Base-by-base conservation (phyloP, 768 basidiomycete species). In the Rhizopogon salebrosus region DNA sequence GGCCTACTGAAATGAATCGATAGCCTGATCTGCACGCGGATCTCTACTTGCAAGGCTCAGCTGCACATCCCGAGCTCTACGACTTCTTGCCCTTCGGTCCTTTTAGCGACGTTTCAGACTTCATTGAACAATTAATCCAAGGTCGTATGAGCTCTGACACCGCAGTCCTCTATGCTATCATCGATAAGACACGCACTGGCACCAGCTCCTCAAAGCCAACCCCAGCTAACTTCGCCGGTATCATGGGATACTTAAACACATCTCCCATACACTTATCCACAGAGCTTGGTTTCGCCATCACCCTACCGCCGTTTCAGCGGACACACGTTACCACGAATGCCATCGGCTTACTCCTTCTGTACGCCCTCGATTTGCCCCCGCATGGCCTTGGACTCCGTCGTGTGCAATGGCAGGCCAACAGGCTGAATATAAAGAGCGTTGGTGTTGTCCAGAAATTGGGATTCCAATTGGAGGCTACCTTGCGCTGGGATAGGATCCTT, bases 311-410 rank as follows among this genome's bases (percentile, higher is more conserved):
- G 1, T 88, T 83, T 62, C 84, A 85, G 53, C 72, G 81, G 14
- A 86, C 83, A 0, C 82, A 87, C 55, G 77, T 87, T 27, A 75
- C 82, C 2, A 76, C 82, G 5, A 78, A 80, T 55, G 76, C 77
- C 1, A 66, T 75, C 13, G 80, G 79, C 0, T 60, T 82, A 3
- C 66, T 83, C 8, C 68, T 90, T n/a, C 67, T 72, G 16, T 78
- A 76, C 48, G 69, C 77, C 6, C 63, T 79, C 10, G 69, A 78
- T 48, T 53, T 66, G 4, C 75, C 79, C 0, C 49, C 41, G 4
- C 65, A 71, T 26, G 80, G 79, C 1, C 69, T 87, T 2, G 79
- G 80, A 0, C 63, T 89, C 29, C 75, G 85, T 3, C 73, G 86
- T 10, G 79, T 85, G 0, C 78, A 80, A 24, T 89, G 85, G 82